Conservation (phyloP, 2,329 filamentous ascomycete genomes). For the Penicillium sp. region DNA sequence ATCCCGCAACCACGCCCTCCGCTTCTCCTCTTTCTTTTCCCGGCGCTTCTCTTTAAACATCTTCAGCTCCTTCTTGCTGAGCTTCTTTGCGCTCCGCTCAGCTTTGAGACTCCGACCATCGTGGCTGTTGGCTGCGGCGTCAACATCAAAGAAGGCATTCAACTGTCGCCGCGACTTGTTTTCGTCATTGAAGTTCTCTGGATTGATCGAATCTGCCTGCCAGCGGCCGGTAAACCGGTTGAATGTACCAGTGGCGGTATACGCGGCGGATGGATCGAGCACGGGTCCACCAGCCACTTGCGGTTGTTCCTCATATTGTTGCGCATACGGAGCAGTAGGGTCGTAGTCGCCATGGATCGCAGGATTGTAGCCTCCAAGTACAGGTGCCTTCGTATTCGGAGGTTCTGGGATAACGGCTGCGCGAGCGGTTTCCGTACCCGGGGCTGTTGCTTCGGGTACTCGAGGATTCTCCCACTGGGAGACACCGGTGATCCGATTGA, state of each 20-base stretch:
- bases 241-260: slow-evolving; percentile 74
- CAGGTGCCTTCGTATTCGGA: slow-evolving; percentile 46
- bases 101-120: slow-evolving; percentile 89
- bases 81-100: slow-evolving; percentile 82
- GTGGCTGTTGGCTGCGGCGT: slow-evolving; percentile 87
- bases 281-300: slow-evolving; percentile 24
- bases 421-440: slow-evolving; percentile 31
- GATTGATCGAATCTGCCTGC: slow-evolving; percentile 68
- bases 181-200: slow-evolving; percentile 81
- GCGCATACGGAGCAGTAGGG: slow-evolving; percentile 90
- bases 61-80: slow-evolving; percentile 84
- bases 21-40: slow-evolving; percentile 91
- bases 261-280: slow-evolving; percentile 55
- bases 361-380: slow-evolving; percentile 82
- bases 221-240: slow-evolving; percentile 88
- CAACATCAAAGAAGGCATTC: slow-evolving; percentile 94
- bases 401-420: slow-evolving; percentile 39
- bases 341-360: slow-evolving; percentile 97
- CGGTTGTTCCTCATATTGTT: slow-evolving; percentile 52
- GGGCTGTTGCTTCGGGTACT: slow-evolving; percentile 55
- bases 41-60: slow-evolving; percentile 87
- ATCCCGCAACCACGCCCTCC: slow-evolving; percentile 86
- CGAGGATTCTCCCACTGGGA: slow-evolving; percentile 89
- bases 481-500: slow-evolving; percentile 75
- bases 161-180: slow-evolving; percentile 86